Evolutionary conservation across 1,139 yeast species (phyloP), one percentile per base, ranked within the genome.

Genomic region (Yamadazyma aaseri): DNA sequence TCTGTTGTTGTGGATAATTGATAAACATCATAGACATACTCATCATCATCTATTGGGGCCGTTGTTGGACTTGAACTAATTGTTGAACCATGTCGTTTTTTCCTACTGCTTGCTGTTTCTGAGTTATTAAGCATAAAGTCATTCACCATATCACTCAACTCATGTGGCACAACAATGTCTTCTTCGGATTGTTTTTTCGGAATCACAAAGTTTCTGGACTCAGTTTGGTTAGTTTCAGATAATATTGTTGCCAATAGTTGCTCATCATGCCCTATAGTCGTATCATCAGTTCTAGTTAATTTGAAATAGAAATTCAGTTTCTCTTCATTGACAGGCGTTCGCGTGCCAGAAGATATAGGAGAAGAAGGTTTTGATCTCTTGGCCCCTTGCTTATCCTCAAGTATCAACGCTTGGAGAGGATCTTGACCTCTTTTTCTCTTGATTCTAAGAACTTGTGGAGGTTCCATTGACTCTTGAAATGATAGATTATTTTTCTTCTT

Each of bases 1-100:
- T 60, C 76, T 65, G 71, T 67, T 38, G 65, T 45, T 1, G 73
- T 69, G 5, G 64, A 51, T 25, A 70, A 48, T 21, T 63, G 66
- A 43, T 90, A 90, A 13, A 90, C 89, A 60, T 90, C 98, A 52
- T 87, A 92, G 13, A 90, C 97, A 47, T 86, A 90, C 28, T 86
- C 95, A 11, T 75, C 67, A 23, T 85, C 95, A 12, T 75, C 68
- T 10, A 17, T 20, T 12, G 27, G 27, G 10, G 26, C 24, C 20
- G 5, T 20, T 3, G 28, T 14, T 3, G 8, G 10, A 14, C 5
- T 10, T 3, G 12, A 4, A 12, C 10, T 13, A 29, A 14, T 28
- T 4, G 31, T 8, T n/a, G 32, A 11, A 4, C 28, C 36, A 17
- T 29, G 26, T 15, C 44, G 35, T 22, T 42, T 48, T 28, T 41